Base-by-base conservation (phyloP, 2,329 filamentous ascomycete genomes). In the Hortaea werneckii region DNA sequence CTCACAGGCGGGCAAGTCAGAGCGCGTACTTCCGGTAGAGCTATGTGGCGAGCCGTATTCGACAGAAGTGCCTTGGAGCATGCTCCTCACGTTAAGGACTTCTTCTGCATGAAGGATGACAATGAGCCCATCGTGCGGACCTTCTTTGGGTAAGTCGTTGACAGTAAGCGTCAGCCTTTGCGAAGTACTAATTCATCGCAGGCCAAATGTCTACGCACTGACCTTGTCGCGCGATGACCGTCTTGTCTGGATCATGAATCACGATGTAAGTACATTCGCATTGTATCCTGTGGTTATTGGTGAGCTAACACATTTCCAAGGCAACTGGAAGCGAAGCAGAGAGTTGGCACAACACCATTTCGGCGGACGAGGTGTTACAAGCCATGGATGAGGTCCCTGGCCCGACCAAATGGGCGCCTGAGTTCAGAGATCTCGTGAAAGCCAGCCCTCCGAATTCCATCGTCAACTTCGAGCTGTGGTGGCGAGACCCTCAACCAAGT, bases 391-490 rank as follows among this genome's bases (percentile, higher is more conserved):
- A 50, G 12, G 29, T 50, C 1, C 42, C 50, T 10, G 68, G 65
- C 3, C 64, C 65, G 47, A 60, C 61, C 45, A 58, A 62, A 45
- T 60, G 72, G 44, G 69, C 72, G 53, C 68, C 68, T 1, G 61
- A 66, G 10, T 71, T 75, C 43, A 64, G 63, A 26, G 67, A 66
- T 1, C 68, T 72, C 1, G 64, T 76, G 10, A 58, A 63, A 29
- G 64, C 65, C 37, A 75, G 50, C n/a, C 57, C 56, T 26, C 41
- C 54, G 5, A 48, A 45, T 9, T 48, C 35, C 10, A 53, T 58
- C 5, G 65, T 77, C 1, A 73, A 76, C 53, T 78, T 73, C 73
- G 75, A 75, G 52, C 70, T 77, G 27, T 73, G 73, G 37, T 76
- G 74, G 49, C 67, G 74, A 38, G 72, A 76, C 52, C 74, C 74